Evolutionary conservation across 225 moss, liverwort and hornwort species (phyloP), one percentile per base, ranked within the genome.

Genomic region (Polytrichum commune): DNA sequence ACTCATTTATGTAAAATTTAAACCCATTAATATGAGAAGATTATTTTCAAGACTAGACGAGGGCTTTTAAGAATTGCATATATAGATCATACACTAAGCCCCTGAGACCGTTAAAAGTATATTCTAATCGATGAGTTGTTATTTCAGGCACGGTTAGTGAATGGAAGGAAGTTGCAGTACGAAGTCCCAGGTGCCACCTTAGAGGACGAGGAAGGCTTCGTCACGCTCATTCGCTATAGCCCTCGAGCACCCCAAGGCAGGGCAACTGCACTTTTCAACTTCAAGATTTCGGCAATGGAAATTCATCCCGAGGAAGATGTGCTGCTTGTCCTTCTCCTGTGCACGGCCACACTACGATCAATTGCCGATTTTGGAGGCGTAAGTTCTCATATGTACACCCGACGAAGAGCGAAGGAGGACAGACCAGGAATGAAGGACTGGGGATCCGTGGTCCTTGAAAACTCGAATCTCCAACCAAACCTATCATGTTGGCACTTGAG

Each of bases 331-430:
- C 70, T 92, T 27, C 74, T 94, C 7, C 67, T 94, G 19, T 94
- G 93, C 64, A 91, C 92, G 4, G 88, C 91, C 3, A 94, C 80
- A 23, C 70, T 90, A 71, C 57, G 90, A 55, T 92, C 93, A 0
- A 88, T 94, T 46, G 90, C 86, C 2, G 93, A 94, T 60, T 83
- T 93, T 30, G 93, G 91, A 75, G 91, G 93, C 3, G 79, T 77
- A 53, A 82, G 81, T 18, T 77, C 81, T 29, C 88, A 92, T 28
- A 73, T 90, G 2, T 81, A 76, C 7, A 75, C 81, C 0, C 86
- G 88, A 29, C 83, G 63, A 63, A 38, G 93, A 55, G 76, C 53
- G 1, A 89, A 84, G 72, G 93, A 91, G 73, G 75, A 62, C 23
- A 72, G 55, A 32, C 75, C 82, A 28, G 84, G 78, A 7, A 77